phyloP scores from a whole-genome alignment of 441 rosid genomes.

The Pelargonium fulgidum region DNA sequence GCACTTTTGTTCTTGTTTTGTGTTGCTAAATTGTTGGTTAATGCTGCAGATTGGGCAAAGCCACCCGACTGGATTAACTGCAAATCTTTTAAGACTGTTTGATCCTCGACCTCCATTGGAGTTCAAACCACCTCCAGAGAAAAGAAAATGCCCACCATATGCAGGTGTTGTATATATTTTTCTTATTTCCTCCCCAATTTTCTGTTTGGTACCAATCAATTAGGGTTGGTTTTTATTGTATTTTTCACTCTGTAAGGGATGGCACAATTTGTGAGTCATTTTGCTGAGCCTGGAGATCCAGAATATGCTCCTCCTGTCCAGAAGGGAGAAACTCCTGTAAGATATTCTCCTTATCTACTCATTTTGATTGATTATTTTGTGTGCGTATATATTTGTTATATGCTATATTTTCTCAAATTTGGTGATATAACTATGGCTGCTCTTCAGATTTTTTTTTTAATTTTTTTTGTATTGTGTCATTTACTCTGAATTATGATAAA shows the following conservation, averaged over 20 bases:
- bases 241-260: constrained; percentile 43
- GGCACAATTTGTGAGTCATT: constrained; percentile 72
- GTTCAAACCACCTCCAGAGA: constrained; percentile 80
- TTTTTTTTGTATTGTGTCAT: too few relatives aligned
- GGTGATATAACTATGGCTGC: not conserved
- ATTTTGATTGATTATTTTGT: not conserved
- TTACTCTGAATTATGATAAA: too few relatives aligned
- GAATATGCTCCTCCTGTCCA: constrained; percentile 80
- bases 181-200: too few relatives aligned
- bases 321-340: constrained; percentile 78
- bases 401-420: not conserved
- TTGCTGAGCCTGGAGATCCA: constrained; percentile 85
- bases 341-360: constrained; percentile 16
- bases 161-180: too few relatives aligned
- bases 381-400: too few relatives aligned
- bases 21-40: constrained; percentile 9
- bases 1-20: not conserved
- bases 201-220: not conserved
- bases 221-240: not conserved
- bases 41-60: constrained; percentile 85
- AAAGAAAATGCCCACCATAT: constrained; percentile 76
- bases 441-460: too few relatives aligned
- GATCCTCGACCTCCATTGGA: constrained; percentile 90
- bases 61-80: constrained; percentile 91
- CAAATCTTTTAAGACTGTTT: constrained; percentile 76